phyloP scores from a whole-genome alignment of 805 yeast genomes.

The Clavispora phyllophila region DNA sequence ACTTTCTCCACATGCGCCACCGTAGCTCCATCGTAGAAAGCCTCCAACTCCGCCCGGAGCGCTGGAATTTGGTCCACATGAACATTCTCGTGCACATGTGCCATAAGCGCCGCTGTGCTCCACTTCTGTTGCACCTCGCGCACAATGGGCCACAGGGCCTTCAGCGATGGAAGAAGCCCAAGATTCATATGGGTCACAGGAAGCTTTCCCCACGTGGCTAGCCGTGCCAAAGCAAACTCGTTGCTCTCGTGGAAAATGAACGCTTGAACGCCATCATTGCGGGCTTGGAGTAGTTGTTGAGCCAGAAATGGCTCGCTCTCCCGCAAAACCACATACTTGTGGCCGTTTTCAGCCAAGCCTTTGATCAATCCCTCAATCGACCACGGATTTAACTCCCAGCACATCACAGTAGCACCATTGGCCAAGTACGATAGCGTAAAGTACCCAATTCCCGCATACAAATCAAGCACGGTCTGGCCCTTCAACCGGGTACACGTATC shows the following conservation, averaged over 20 bases:
- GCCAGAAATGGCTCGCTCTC: constrained; percentile 2
- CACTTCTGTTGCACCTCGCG: constrained; percentile 2
- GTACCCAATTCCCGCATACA: constrained; percentile 85
- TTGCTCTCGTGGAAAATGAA: constrained; percentile 65
- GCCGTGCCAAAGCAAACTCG: constrained; percentile 42
- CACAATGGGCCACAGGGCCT: constrained; percentile 55
- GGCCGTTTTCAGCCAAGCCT: constrained; percentile 47
- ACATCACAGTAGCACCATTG: constrained; percentile 50
- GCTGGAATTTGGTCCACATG: constrained; percentile 35
- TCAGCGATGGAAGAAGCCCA: constrained; percentile 74
- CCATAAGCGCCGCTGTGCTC: constrained; percentile 21
- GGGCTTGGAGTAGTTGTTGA: neutral
- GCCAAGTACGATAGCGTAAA: constrained; percentile 66
- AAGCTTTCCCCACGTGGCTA: constrained; percentile 17
- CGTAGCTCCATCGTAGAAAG: constrained; percentile 10
- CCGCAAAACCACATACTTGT: constrained; percentile 12
- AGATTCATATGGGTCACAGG: constrained; percentile 60
- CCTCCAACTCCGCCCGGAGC: constrained; percentile 20
- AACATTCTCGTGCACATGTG: constrained; percentile 79
- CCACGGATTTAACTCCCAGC: constrained; percentile 89
- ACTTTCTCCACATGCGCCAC: constrained; percentile 53
- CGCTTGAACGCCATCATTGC: constrained; percentile 22
- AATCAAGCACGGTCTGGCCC: constrained; percentile 51
- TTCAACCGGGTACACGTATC: constrained; percentile 32
- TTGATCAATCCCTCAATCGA: constrained; percentile 64